Conservation (phyloP, 2,329 filamentous ascomycete genomes). For the Exophiala sideris region DNA sequence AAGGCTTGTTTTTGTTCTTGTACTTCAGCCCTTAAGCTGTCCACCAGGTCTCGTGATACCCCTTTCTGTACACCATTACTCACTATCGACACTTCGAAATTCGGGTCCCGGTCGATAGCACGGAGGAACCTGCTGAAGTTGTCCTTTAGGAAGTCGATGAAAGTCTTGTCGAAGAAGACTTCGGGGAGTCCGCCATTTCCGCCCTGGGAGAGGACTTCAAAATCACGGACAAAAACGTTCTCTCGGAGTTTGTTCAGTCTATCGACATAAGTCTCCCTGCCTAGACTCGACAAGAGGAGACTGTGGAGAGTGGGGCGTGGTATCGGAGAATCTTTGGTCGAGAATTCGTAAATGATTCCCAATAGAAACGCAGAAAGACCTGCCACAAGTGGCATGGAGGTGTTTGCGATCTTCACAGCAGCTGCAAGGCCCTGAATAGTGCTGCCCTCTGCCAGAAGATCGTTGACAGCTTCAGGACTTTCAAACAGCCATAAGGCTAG, state of each 20-base stretch:
- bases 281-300: conserved; percentile 71
- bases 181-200: conserved; percentile 62
- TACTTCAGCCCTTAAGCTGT: conserved; percentile 73
- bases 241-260: conserved; percentile 73
- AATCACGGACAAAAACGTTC: conserved; percentile 78
- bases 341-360: conserved; percentile 92
- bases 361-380: conserved; percentile 81
- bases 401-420: conserved; percentile 60
- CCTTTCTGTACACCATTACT: conserved; percentile 80
- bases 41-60: conserved; percentile 89
- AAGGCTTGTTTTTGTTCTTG: conserved; percentile 66
- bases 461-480: conserved; percentile 84
- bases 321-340: conserved; percentile 92
- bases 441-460: conserved; percentile 87
- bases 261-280: conserved; percentile 83
- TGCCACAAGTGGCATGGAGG: conserved; percentile 66
- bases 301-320: conserved; percentile 76
- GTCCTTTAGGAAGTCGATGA: conserved; percentile 93
- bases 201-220: conserved; percentile 74
- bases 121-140: conserved; percentile 83
- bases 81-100: conserved; percentile 76
- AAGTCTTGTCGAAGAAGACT: conserved; percentile 79
- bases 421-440: conserved; percentile 85
- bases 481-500: conserved; percentile 89
- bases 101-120: conserved; percentile 87